Percentiles rank a stretch among this genome's conserved stretches.
These are phyloP conservation scores for Podila epicladia DNA, from an alignment of 192 early-diverging fungal genomes.

Conservation along the genomic window DNA sequence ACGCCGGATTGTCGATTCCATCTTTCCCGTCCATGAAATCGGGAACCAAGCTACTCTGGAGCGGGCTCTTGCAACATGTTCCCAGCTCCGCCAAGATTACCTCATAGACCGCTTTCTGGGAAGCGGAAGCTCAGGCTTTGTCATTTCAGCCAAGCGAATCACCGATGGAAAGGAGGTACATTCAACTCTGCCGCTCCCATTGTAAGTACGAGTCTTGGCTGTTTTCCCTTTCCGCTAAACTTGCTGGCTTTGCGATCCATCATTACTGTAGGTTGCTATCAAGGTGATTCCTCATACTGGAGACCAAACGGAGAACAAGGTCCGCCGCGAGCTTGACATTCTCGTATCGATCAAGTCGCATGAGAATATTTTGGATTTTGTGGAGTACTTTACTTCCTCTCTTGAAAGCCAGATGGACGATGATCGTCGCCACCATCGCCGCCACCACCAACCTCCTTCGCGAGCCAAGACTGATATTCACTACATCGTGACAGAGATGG, in stretches of 20 bases:
- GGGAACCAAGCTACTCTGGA: neutral
- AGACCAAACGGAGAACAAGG: constrained; percentile 13
- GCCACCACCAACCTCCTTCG: neutral
- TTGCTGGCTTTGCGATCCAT: neutral
- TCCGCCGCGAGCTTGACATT: constrained; percentile 22
- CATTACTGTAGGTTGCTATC: constrained; percentile 11
- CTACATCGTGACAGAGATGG: constrained; percentile 22
- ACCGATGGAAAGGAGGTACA: constrained; percentile 12
- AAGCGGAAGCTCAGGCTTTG: constrained; percentile 25
- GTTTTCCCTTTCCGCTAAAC: neutral
- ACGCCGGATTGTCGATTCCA: constrained; percentile 2
- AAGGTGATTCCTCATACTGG: constrained; percentile 12
- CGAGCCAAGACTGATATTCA: neutral
- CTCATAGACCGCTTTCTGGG: constrained; percentile 11
- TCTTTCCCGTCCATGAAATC: constrained; percentile 9
- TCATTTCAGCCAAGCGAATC: constrained; percentile 12
- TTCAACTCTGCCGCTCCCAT: neutral
- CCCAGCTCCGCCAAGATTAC: constrained; percentile 7
- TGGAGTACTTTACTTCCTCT: constrained; percentile 11
- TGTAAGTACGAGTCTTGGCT: neutral
- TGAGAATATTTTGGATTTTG: constrained; percentile 22
- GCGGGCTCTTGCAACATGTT: constrained; percentile 1
- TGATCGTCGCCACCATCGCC: neutral
- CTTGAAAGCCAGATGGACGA: neutral
- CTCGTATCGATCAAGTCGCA: constrained; percentile 12